Evolutionary conservation across 139 green algal genomes (phyloP).

Genomic region (Closterium sp.): DNA sequence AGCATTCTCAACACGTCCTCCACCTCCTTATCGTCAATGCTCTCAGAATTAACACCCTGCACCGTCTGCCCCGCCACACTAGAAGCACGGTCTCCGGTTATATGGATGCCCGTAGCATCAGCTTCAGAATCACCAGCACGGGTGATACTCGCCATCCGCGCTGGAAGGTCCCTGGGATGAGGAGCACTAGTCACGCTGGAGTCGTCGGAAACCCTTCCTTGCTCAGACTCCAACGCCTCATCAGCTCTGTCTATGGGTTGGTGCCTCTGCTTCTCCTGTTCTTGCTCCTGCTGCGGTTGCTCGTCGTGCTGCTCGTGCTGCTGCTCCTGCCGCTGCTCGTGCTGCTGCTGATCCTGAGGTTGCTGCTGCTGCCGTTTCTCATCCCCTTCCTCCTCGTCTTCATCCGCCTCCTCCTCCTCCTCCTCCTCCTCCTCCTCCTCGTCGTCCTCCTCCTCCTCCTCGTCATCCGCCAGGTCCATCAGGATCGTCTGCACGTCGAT

Average conservation of each 20-base stretch:
- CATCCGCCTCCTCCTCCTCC: no score
- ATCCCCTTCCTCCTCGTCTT: background rate
- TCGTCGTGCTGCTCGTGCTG: background rate
- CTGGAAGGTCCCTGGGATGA: background rate
- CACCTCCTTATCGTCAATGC: background rate
- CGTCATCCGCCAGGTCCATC: background rate
- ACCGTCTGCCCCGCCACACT: background rate
- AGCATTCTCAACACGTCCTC: background rate
- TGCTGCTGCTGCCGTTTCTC: background rate
- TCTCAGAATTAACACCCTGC: background rate
- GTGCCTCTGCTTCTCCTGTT: background rate
- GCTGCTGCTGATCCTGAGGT: background rate
- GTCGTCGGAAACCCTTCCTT: background rate
- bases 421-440: background rate
- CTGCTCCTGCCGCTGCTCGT: background rate
- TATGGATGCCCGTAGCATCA: background rate
- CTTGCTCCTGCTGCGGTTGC: background rate
- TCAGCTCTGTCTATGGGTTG: background rate
- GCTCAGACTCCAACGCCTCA: background rate
- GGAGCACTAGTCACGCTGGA: background rate
- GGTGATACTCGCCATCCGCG: background rate
- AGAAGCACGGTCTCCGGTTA: background rate
- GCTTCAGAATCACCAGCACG: background rate
- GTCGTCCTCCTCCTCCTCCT: background rate
- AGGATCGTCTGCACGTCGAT: background rate